A percentile compares a stretch with the other conserved stretches of the same genome.
These are phyloP conservation scores for Trichosporon sp. DNA, from an alignment of 1,284 basidiomycete genomes.

Conservation along the genomic window DNA sequence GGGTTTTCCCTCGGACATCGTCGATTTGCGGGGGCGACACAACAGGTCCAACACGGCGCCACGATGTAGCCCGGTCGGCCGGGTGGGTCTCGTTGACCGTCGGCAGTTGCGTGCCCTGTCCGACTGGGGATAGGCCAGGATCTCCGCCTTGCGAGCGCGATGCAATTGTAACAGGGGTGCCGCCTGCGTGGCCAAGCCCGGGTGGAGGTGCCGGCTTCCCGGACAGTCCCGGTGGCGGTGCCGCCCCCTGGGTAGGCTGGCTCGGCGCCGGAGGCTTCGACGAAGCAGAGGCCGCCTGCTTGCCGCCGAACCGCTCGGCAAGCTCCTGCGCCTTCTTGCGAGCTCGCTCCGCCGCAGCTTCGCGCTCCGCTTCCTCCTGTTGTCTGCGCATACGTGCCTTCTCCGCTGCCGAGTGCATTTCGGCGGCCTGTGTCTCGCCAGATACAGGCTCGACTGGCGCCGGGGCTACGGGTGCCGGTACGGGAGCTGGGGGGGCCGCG, in stretches of 20 bases:
- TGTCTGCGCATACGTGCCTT: conserved; percentile 71
- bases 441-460: conserved; percentile 20
- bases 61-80: conserved; percentile 26
- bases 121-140: background rate
- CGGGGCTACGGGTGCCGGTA: conserved; percentile 36
- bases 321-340: conserved; percentile 80
- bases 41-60: conserved; percentile 16
- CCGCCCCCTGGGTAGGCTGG: background rate
- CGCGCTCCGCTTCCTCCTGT: conserved; percentile 82
- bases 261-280: conserved; percentile 23
- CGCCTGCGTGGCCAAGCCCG: conserved; percentile 15
- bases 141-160: conserved; percentile 21
- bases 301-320: conserved; percentile 68
- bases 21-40: conserved; percentile 16
- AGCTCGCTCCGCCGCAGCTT: conserved; percentile 80
- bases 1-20: background rate
- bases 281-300: conserved; percentile 18
- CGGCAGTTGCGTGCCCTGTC: background rate
- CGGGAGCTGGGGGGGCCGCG: background rate
- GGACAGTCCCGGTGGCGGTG: conserved; percentile 26
- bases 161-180: conserved; percentile 27
- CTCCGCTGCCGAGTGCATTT: conserved; percentile 88
- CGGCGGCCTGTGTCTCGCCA: conserved; percentile 68
- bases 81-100: conserved; percentile 5
- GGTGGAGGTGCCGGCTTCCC: conserved; percentile 27